Conservation (phyloP, 192 early-diverging fungal species). For the Coemansia sp. region DNA sequence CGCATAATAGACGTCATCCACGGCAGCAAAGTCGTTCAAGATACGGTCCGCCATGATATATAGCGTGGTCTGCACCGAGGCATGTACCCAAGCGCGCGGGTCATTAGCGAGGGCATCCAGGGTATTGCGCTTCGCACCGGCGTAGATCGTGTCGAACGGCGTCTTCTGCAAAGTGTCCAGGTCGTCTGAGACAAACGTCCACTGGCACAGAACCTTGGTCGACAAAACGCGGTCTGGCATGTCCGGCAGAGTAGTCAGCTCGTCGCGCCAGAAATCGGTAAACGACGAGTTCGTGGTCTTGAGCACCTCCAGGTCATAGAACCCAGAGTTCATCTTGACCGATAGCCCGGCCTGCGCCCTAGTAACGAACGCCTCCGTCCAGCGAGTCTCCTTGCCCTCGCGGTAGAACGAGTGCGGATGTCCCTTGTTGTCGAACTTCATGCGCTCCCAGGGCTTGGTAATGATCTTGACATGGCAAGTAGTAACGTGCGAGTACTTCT, state of each 20-base stretch:
- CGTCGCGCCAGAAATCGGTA: slow-evolving; percentile 68
- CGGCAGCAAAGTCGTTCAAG: slow-evolving; percentile 57
- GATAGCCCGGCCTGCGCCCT: slow-evolving; percentile 15
- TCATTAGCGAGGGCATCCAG: slow-evolving; percentile 76
- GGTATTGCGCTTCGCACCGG: slow-evolving; percentile 63
- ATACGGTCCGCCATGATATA: slow-evolving; percentile 73
- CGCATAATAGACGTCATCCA: slow-evolving; percentile 66
- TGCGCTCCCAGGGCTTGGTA: slow-evolving; percentile 76
- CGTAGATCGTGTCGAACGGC: slow-evolving; percentile 59
- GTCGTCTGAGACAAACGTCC: slow-evolving; percentile 49
- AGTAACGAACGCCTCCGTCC: slow-evolving; percentile 58
- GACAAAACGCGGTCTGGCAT: slow-evolving; percentile 77
- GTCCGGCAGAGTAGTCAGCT: slow-evolving; percentile 73
- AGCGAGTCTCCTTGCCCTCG: slow-evolving; percentile 69
- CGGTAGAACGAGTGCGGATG: slow-evolving; percentile 74
- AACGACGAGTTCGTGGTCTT: slow-evolving; percentile 85
- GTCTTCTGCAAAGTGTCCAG: slow-evolving; percentile 28
- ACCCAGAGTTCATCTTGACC: slow-evolving; percentile 62
- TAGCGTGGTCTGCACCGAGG: slow-evolving; percentile 78
- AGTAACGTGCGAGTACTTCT: slow-evolving; percentile 70
- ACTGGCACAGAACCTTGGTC: slow-evolving; percentile 69
- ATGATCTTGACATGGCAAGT: slow-evolving; percentile 64
- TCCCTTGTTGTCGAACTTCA: slow-evolving; percentile 58
- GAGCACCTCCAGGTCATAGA: slow-evolving; percentile 71
- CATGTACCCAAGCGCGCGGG: slow-evolving; percentile 60